phyloP scores from a whole-genome alignment of 352 stramenopile species.

The Phytophthora uliginosa region DNA sequence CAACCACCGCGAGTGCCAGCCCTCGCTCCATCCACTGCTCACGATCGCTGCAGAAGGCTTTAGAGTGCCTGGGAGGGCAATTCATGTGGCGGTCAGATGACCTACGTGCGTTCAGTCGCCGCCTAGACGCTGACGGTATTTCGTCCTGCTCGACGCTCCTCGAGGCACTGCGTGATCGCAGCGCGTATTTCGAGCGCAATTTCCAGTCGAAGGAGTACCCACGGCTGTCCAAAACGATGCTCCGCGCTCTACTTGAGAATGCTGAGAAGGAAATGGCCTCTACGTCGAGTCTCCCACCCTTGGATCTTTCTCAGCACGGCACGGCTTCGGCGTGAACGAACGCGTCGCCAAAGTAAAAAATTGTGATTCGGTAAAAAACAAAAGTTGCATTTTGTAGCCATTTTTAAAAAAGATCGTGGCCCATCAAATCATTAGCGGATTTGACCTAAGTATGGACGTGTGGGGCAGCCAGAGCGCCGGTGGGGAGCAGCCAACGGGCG shows the following conservation, averaged over 20 bases:
- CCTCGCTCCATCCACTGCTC: constrained; percentile 42
- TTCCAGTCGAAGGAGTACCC: constrained; percentile 62
- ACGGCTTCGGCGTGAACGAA: neutral
- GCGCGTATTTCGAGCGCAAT: constrained; percentile 53
- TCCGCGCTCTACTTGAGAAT: constrained; percentile 37
- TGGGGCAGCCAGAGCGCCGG: constrained; percentile 43
- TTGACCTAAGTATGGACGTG: constrained; percentile 50
- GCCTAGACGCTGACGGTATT: constrained; percentile 50
- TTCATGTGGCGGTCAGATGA: constrained; percentile 57
- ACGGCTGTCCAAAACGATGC: constrained; percentile 58
- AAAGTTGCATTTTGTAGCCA: neutral
- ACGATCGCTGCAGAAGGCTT: constrained; percentile 27
- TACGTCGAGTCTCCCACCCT: neutral
- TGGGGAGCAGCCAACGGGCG: constrained; percentile 20
- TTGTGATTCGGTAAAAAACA: neutral
- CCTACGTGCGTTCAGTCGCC: constrained; percentile 42
- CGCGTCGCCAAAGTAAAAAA: no score
- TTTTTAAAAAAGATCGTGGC: neutral
- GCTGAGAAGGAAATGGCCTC: neutral
- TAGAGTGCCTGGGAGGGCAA: constrained; percentile 46
- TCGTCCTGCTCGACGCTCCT: constrained; percentile 56
- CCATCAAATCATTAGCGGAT: constrained; percentile 7
- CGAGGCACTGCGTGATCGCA: constrained; percentile 32
- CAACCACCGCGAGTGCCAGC: neutral
- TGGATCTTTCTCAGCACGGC: neutral